Evolutionary conservation across 2,329 filamentous ascomycete genomes (phyloP).

Genomic region (Orbilia brochopaga): DNA sequence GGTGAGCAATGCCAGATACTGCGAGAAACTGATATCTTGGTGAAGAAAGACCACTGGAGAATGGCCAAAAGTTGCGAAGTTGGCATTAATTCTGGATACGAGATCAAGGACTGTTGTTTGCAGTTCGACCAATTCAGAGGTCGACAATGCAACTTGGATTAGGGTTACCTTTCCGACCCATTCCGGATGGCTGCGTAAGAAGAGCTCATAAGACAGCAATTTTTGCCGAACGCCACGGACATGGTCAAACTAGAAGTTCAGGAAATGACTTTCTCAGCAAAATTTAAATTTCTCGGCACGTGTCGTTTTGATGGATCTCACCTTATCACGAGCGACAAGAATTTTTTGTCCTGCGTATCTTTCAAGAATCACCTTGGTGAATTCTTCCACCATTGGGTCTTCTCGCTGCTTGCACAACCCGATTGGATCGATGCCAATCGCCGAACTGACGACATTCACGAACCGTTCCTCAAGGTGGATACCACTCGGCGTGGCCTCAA

Average conservation of each 20-base stretch:
- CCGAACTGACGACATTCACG: slow-evolving; percentile 81
- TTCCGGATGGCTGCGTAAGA: slow-evolving; percentile 89
- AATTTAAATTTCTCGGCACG: not conserved
- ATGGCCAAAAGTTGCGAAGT: slow-evolving; percentile 86
- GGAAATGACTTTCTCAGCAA: slow-evolving; percentile 1
- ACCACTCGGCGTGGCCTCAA: slow-evolving; percentile 86
- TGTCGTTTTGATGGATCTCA: slow-evolving; percentile 7
- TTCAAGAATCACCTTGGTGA: slow-evolving; percentile 80
- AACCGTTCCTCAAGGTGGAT: slow-evolving; percentile 91
- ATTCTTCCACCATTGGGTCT: slow-evolving; percentile 74
- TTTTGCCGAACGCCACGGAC: slow-evolving; percentile 93
- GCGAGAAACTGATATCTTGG: slow-evolving; percentile 89
- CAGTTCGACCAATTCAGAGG: slow-evolving; percentile 83
- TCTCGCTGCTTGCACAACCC: slow-evolving; percentile 74
- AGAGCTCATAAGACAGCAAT: slow-evolving; percentile 87
- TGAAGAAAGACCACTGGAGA: slow-evolving; percentile 92
- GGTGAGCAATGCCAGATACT: slow-evolving; percentile 89
- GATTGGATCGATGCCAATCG: slow-evolving; percentile 88
- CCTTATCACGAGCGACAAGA: slow-evolving; percentile 89
- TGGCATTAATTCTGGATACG: slow-evolving; percentile 89
- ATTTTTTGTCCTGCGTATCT: slow-evolving; percentile 86
- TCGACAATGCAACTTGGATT: slow-evolving; percentile 91
- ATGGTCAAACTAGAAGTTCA: slow-evolving; percentile 68
- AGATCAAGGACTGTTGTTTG: slow-evolving; percentile 91
- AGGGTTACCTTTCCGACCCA: slow-evolving; percentile 82